phyloP scores from a whole-genome alignment of 371 early-diverging fungal species.

The Thermomucor indicae-seudaticae region DNA sequence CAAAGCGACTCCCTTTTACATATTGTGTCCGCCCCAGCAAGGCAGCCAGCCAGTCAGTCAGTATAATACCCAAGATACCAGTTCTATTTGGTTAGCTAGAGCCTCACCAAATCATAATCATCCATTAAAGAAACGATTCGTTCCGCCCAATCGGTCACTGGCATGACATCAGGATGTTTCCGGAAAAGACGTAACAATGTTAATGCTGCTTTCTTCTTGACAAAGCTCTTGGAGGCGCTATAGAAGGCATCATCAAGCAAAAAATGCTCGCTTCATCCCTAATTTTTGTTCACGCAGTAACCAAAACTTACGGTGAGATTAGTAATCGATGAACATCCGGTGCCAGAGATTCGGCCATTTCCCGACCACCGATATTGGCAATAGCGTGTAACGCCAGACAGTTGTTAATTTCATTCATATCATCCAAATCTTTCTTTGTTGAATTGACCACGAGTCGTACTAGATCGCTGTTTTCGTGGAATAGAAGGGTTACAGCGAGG shows the following conservation, averaged over 20 bases:
- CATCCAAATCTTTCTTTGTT: slow-evolving; percentile 85
- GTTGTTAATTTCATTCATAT: slow-evolving; percentile 81
- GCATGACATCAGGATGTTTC: slow-evolving; percentile 87
- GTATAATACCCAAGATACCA: not conserved
- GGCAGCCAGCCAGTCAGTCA: not conserved
- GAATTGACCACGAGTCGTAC: slow-evolving; percentile 82
- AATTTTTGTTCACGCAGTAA: no score
- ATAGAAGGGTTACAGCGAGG: slow-evolving; percentile 87
- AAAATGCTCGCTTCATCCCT: no score
- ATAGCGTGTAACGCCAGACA: slow-evolving; percentile 94
- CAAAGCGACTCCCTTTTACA: slow-evolving; percentile 83
- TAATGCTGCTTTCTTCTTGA: slow-evolving; percentile 96
- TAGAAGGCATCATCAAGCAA: not conserved
- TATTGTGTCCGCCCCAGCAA: no score
- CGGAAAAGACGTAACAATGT: slow-evolving; percentile 86
- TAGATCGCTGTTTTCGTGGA: slow-evolving; percentile 84
- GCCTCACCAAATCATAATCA: slow-evolving; percentile 80
- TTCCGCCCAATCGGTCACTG: slow-evolving; percentile 87
- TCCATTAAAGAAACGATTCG: slow-evolving; percentile 78
- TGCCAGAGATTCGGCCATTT: slow-evolving; percentile 87
- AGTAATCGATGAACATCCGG: slow-evolving; percentile 82
- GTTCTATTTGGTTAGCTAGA: not conserved
- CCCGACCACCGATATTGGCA: slow-evolving; percentile 89
- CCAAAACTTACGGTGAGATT: slow-evolving; percentile 67
- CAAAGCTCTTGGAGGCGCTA: slow-evolving; percentile 76